These are phyloP conservation scores for Vishniacozyma victoriae DNA, from an alignment of 768 basidiomycete species.

Conservation along the genomic window DNA sequence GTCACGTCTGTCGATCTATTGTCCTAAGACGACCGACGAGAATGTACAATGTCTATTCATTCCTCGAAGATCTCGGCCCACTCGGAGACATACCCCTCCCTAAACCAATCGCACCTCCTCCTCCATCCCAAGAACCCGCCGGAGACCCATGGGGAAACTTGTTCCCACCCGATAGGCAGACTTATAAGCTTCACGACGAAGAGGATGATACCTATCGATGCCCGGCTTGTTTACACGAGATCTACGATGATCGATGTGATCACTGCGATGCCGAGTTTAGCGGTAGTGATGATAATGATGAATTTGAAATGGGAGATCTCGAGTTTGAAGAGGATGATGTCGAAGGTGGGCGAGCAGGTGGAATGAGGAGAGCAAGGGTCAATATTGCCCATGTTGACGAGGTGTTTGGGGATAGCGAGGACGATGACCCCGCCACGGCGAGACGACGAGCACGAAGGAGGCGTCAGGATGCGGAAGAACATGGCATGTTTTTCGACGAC, in stretches of 20 bases:
- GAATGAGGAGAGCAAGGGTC: not conserved
- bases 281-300: no score
- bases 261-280: slow-evolving; percentile 25
- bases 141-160: slow-evolving; percentile 29
- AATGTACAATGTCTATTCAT: slow-evolving; percentile 18
- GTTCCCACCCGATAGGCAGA: slow-evolving; percentile 24
- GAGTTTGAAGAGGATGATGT: slow-evolving; percentile 15
- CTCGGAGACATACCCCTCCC: not conserved
- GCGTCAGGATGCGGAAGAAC: not conserved
- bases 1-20: slow-evolving; percentile 31
- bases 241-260: slow-evolving; percentile 12
- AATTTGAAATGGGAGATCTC: slow-evolving; percentile 9
- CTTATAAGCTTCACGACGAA: slow-evolving; percentile 21
- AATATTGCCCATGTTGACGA: not conserved
- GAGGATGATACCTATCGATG: slow-evolving; percentile 21
- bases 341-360: slow-evolving; percentile 7
- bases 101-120: slow-evolving; percentile 8
- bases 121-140: slow-evolving; percentile 5
- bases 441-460: not conserved
- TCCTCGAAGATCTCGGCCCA: slow-evolving; percentile 32
- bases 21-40: slow-evolving; percentile 28
- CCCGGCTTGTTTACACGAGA: slow-evolving; percentile 26
- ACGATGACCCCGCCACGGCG: not conserved
- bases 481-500: not conserved
- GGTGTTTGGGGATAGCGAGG: not conserved